Evolutionary conservation across 768 basidiomycete genomes (phyloP), one percentile per base, ranked within the genome.

Genomic region (Cystofilobasidium ferigula): DNA sequence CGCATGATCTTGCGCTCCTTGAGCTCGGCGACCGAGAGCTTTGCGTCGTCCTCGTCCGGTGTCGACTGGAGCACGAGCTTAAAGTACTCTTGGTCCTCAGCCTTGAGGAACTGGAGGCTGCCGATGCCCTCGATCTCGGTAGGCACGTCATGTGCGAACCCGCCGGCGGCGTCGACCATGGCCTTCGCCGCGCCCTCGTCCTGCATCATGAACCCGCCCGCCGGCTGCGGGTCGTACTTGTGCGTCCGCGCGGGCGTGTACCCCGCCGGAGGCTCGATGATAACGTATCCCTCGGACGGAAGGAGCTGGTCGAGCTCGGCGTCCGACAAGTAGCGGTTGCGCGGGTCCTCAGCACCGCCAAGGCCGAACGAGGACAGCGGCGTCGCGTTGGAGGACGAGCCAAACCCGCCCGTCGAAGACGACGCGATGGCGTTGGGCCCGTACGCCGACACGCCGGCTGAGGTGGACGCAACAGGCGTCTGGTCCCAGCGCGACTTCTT

Each of bases 1-100:
- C 95, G 86, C 93, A 98, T 97, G 72, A 98, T 98, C 77, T 98
- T 99, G 74, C 94, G 85, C 79, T 98, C 95, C 79, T 99, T 99
- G 85, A 98, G 88, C 79, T 99, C 95, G 58, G 98, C 95, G 10
- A 98, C 87, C 0, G 87, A 84, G 56, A 97, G 80, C 74, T 87
- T 85, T 1, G 86, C 88, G 77, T 98, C 95, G 71, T 97, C 91
- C 76, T 94, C 93, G 78, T 95, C 76, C 36, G 72, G 73, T 26
- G 74, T 73, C n/a, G 70, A 66, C 62, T 70, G 69, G 61, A 75
- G 69, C 68, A 97, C 92, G 77, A 97, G 95, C 61, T 91, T 87
- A 70, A 99, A 98, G 77, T 98, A 99, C 74, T 93, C 87, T 1
- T 93, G 91, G 71, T 99, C 95, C 78, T 99, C 95, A 0, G 89